Evolutionary conservation across 1,139 yeast species (phyloP), one percentile per base, ranked within the genome.

Genomic region (Suhomyces coccinellae): DNA sequence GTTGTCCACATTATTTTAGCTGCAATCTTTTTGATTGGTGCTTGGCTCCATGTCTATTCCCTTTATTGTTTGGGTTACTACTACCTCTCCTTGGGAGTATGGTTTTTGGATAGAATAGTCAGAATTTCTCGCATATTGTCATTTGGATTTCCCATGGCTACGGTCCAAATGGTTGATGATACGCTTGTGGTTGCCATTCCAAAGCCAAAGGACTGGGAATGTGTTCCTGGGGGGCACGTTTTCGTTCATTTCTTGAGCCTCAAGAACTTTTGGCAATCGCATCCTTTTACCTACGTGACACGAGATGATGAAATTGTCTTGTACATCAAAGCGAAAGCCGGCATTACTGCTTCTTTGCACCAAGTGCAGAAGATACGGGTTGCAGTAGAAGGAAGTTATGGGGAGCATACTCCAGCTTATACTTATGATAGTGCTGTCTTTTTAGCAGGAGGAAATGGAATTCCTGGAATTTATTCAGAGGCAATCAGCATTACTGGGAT

Each of bases 181-280:
- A 71, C 79, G 1, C 61, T 76, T 26, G 69, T 67, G 49, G 66
- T 76, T 2, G 55, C 59, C 3, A 64, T 76, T 1, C 72, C 75
- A 2, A 72, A 62, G 44, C 78, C 80, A 7, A 51, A 52, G 1
- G 55, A 64, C 45, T 77, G 82, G 76, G 65, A 66, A 33, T 63
- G 74, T 13, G 58, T 61, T 43, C 85, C 88, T 5, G 88, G 88
- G n/a, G 82, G 84, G 15, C 84, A 77, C 58, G 82, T 80, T 0
- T 85, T 73, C 55, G 63, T 85, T 40, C 82, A 83, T 57, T 75
- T 83, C 45, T 59, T 78, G 38, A 63, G 71, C 35, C 72, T 80
- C 35, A 58, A 74, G 50, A 76, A 79, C 43, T 84, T 84, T 51
- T 86, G 82, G 82, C 89, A 85, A 58, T 78, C 85, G 0, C 91